Percentiles rank a stretch among this genome's conserved stretches.
phyloP scores from a whole-genome alignment of 2,329 filamentous ascomycete genomes.

The Fusarium sp. region DNA sequence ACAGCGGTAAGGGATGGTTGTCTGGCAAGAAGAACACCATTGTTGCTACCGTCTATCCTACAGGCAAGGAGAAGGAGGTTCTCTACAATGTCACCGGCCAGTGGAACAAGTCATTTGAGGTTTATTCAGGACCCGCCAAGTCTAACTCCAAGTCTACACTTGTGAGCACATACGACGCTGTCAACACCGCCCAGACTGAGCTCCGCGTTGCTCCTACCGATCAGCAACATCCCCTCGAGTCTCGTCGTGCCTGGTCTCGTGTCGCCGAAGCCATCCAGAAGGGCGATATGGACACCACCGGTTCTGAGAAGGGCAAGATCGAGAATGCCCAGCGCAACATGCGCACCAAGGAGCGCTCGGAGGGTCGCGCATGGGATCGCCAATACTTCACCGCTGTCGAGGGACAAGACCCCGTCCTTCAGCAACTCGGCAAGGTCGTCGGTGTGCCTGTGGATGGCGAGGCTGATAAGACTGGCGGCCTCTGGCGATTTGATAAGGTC shows the following conservation, averaged over 20 bases:
- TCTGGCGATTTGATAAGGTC: constrained; percentile 68
- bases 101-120: constrained; percentile 86
- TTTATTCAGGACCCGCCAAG: constrained; percentile 73
- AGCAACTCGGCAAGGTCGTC: constrained; percentile 57
- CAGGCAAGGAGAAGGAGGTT: constrained; percentile 77
- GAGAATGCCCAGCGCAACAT: constrained; percentile 85
- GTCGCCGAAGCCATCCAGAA: constrained; percentile 83
- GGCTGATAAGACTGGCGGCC: constrained; percentile 68
- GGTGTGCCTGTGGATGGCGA: constrained; percentile 64
- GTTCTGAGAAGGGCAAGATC: constrained; percentile 84
- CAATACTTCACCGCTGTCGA: constrained; percentile 77
- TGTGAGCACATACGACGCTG: constrained; percentile 71
- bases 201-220: constrained; percentile 78
- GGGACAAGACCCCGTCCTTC: constrained; percentile 58
- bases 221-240: constrained; percentile 87
- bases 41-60: constrained; percentile 76
- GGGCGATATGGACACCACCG: constrained; percentile 86
- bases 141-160: constrained; percentile 61
- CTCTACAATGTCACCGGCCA: constrained; percentile 88
- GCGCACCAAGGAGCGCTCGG: constrained; percentile 79
- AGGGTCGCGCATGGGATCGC: constrained; percentile 81
- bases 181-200: constrained; percentile 68
- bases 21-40: constrained; percentile 96
- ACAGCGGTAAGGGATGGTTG: constrained; percentile 93
- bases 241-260: constrained; percentile 86